Conservation (phyloP, 495 filamentous ascomycete genomes). For the Aspergillus affinis region DNA sequence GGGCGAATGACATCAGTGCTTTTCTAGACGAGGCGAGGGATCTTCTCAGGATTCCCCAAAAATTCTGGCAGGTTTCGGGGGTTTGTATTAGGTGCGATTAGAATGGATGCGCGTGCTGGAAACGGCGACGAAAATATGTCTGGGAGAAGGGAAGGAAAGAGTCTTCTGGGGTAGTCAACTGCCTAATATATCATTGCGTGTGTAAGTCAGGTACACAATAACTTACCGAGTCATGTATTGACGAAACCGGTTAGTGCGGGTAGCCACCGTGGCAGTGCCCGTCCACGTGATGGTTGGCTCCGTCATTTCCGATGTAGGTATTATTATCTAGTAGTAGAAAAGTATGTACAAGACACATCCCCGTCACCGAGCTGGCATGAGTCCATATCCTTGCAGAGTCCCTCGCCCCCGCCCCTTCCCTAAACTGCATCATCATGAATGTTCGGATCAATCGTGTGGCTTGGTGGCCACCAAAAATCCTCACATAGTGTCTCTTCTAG, state of each 20-base stretch:
- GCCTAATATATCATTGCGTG: neutral
- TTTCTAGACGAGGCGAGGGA: neutral
- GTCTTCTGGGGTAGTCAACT: neutral
- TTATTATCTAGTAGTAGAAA: no score
- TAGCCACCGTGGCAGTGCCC: neutral
- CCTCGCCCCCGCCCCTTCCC: no score
- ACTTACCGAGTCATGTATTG: no score
- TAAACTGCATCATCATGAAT: conserved; percentile 15
- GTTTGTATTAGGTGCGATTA: neutral
- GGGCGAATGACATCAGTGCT: conserved; percentile 48
- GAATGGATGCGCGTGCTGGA: neutral
- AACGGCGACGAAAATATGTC: neutral
- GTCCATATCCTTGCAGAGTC: neutral
- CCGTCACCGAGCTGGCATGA: neutral
- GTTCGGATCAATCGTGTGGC: conserved; percentile 32
- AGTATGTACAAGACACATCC: no score
- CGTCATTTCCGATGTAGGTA: no score
- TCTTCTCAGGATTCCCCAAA: neutral
- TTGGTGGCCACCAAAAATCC: conserved; percentile 50
- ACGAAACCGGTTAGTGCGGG: neutral
- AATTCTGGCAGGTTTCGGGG: neutral
- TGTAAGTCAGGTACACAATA: no score
- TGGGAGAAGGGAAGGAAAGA: neutral
- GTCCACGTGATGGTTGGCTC: neutral
- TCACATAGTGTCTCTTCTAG: conserved; percentile 33